Evolutionary conservation across 371 early-diverging fungal genomes (phyloP), one percentile per base, ranked within the genome.

Genomic region (Rhizopus arrhizus): DNA sequence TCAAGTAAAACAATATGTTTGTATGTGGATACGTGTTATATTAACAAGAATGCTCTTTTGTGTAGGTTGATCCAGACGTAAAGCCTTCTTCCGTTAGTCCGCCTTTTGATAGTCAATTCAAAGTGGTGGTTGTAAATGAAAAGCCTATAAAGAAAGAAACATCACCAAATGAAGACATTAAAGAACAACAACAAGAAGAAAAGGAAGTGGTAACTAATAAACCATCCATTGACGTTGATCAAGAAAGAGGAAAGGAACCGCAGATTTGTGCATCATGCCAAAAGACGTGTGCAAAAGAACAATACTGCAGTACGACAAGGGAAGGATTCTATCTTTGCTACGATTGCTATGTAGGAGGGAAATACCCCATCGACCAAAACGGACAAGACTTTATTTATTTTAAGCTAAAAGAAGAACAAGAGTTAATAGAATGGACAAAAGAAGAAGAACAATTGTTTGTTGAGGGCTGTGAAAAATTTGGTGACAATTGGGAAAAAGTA

Each of bases 71-170:
- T 72, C 89, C 94, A 5, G 94, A 93, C 49, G 84, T 88, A 12
- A 87, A 93, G 34, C 92, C 94, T 3, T 91, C 95, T 31, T 80
- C 78, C 16, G 83, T 95, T 2, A 91, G 90, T 1, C 95, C 96
- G 12, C 87, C 95, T 5, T 95, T 94, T 64, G 93, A 93, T 13
- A 95, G 94, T 31, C 95, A 95, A 68, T 97, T 94, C 79, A 84
- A 90, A 38, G 66, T 59, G 11, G 64, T 65, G 55, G 63, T 5
- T 42, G 62, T 46, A 47, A 53, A 62, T n/a, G 32, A 45, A 10
- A 22, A 22, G 22, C 22, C 22, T 22, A 29, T 52, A n/a, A 32
- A 62, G 12, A 16, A 50, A 28, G 5, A 36, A 3, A 16, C 28
- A 2, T 31, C 13, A 35, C 29, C 28, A 29, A 16, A 36, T n/a